phyloP scores from a whole-genome alignment of 176 grass and related monocot genomes.

The Lolium rigidum region DNA sequence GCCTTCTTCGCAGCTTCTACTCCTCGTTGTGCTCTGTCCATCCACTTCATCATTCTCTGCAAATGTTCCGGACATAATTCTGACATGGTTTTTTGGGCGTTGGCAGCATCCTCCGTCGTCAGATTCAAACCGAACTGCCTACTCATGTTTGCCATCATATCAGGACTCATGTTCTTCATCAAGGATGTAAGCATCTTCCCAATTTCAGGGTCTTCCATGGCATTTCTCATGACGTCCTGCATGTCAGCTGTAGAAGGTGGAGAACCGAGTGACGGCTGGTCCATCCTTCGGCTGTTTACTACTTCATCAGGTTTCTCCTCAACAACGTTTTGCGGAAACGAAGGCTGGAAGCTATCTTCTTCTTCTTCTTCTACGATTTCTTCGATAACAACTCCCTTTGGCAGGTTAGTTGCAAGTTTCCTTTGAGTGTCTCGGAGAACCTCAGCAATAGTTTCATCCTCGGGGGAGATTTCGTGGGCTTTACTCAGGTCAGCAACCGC shows the following conservation, averaged over 20 bases:
- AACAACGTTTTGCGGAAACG: too few relatives aligned
- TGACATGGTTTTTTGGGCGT: constrained; percentile 81
- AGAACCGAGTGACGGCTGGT: constrained; percentile 49
- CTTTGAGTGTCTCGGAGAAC: constrained; percentile 25
- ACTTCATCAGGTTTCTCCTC: too few relatives aligned
- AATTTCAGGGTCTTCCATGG: constrained; percentile 85
- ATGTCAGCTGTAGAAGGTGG: constrained; percentile 57
- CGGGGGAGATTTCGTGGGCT: too few relatives aligned
- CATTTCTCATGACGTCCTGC: constrained; percentile 71
- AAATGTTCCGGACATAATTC: constrained; percentile 73
- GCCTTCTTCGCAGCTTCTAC: too few relatives aligned
- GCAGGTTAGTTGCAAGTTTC: constrained; percentile 41
- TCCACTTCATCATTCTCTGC: constrained; percentile 41
- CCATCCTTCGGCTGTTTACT: background rate
- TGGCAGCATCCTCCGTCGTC: background rate
- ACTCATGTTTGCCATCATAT: too few relatives aligned
- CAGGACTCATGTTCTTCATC: constrained; percentile 78
- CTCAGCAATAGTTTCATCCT: too few relatives aligned
- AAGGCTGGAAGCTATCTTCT: too few relatives aligned
- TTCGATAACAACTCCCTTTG: too few relatives aligned
- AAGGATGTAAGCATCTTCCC: constrained; percentile 84
- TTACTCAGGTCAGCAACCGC: too few relatives aligned
- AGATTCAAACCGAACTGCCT: too few relatives aligned
- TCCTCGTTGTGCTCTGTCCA: too few relatives aligned
- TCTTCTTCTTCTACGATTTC: too few relatives aligned